phyloP scores from a whole-genome alignment of 1,284 basidiomycete species.

The Trichosporon asahii region DNA sequence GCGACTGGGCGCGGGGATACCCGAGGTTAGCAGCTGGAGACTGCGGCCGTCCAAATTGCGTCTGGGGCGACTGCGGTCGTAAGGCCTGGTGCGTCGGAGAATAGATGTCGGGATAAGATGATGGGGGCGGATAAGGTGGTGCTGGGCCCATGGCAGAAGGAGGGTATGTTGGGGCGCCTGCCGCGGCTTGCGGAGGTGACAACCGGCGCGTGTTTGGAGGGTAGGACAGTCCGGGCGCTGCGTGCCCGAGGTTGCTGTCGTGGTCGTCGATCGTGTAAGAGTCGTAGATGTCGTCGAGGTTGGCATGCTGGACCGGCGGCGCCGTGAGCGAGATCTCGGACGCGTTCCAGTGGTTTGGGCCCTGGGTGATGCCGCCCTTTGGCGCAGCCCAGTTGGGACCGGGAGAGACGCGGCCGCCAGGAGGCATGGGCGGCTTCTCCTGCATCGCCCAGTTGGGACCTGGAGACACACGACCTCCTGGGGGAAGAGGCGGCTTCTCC shows the following conservation, averaged over 20 bases:
- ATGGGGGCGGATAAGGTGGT: background rate
- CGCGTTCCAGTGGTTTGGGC: background rate
- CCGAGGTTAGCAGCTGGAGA: background rate
- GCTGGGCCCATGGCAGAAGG: background rate
- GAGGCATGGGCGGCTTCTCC: background rate
- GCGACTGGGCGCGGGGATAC: background rate
- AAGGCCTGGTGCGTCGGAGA: background rate
- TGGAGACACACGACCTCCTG: background rate
- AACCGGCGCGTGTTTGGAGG: background rate
- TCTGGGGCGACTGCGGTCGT: background rate
- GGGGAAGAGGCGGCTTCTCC: background rate
- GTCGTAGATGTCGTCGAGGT: background rate
- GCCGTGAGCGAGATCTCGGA: conserved; percentile 1
- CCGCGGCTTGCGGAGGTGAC: background rate
- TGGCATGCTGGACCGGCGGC: background rate
- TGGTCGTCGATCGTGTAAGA: background rate
- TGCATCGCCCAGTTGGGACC: background rate
- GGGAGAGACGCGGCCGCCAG: background rate
- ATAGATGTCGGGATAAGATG: background rate
- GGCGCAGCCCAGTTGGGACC: background rate
- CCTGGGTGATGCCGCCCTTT: background rate
- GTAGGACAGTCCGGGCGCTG: background rate
- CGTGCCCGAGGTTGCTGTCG: background rate
- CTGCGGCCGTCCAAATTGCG: background rate
- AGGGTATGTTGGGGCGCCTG: background rate